Evolutionary conservation across 805 yeast species (phyloP).

Genomic region (Metschnikowia baotianmanensis): DNA sequence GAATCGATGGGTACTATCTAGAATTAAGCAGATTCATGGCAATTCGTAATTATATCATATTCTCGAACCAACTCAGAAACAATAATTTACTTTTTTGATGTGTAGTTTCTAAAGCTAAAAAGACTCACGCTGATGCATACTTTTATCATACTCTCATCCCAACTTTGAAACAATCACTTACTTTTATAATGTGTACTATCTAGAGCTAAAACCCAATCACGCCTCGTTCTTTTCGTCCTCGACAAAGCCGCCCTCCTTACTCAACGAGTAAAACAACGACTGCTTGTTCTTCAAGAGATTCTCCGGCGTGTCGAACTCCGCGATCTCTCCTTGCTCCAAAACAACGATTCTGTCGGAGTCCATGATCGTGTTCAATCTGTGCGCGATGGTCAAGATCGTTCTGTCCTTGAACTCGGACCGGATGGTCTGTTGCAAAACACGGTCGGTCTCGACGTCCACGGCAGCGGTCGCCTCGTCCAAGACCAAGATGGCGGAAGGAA

Average conservation of each 20-base stretch:
- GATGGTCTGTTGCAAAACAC: constrained; percentile 73
- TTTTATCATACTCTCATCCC: too few relatives aligned
- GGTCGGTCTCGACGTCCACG: constrained; percentile 82
- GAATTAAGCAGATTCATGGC: too few relatives aligned
- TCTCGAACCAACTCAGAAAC: too few relatives aligned
- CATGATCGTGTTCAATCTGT: constrained; percentile 77
- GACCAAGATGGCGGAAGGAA: constrained; percentile 56
- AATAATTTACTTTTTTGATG: too few relatives aligned
- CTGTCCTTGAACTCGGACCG: constrained; percentile 70
- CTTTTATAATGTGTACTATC: too few relatives aligned
- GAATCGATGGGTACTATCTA: too few relatives aligned
- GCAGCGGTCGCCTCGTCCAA: constrained; percentile 90
- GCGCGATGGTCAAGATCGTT: constrained; percentile 83
- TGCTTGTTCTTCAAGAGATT: constrained; percentile 62
- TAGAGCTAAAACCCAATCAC: background rate
- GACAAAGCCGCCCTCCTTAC: constrained; percentile 75
- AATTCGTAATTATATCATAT: too few relatives aligned
- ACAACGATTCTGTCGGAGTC: constrained; percentile 78
- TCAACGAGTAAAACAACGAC: constrained; percentile 75
- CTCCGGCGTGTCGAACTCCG: constrained; percentile 72
- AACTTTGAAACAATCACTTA: too few relatives aligned
- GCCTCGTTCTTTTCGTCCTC: constrained; percentile 18
- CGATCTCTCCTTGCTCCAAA: constrained; percentile 69
- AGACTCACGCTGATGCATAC: too few relatives aligned
- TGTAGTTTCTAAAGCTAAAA: too few relatives aligned